Conservation (phyloP, 306 rosid species). For the Aeschynomene evenia region DNA sequence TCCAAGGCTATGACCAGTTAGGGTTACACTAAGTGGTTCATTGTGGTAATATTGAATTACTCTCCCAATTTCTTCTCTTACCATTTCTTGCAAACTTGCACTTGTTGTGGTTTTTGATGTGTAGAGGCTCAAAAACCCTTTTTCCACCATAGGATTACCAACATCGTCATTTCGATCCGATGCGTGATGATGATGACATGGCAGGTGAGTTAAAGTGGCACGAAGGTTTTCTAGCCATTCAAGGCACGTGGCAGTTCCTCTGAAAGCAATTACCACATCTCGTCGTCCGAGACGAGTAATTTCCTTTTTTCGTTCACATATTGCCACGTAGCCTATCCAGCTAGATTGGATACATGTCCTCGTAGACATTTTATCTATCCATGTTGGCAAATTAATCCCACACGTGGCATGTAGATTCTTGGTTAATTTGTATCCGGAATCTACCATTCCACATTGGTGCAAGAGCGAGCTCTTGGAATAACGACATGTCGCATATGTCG, state of each 20-base stretch:
- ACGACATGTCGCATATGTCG: constrained; percentile 10
- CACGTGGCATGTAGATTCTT: constrained; percentile 21
- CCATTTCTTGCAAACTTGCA: constrained; percentile 56
- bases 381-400: neutral
- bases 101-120: constrained; percentile 35
- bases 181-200: neutral
- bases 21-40: constrained; percentile 62
- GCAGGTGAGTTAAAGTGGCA: constrained; percentile 42
- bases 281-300: constrained; percentile 68
- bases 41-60: constrained; percentile 45
- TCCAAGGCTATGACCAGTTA: constrained; percentile 85
- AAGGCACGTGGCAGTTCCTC: constrained; percentile 65
- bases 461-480: neutral
- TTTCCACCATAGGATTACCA: constrained; percentile 56
- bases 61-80: constrained; percentile 46
- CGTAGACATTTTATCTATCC: constrained; percentile 9
- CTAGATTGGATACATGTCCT: constrained; percentile 41
- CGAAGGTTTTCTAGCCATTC: constrained; percentile 83
- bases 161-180: neutral
- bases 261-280: constrained; percentile 52
- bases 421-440: constrained; percentile 11
- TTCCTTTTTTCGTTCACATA: constrained; percentile 48
- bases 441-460: neutral
- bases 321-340: constrained; percentile 71
- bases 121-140: constrained; percentile 72